These are phyloP conservation scores for Somion occarium DNA, from an alignment of 1,284 basidiomycete species.

Conservation along the genomic window DNA sequence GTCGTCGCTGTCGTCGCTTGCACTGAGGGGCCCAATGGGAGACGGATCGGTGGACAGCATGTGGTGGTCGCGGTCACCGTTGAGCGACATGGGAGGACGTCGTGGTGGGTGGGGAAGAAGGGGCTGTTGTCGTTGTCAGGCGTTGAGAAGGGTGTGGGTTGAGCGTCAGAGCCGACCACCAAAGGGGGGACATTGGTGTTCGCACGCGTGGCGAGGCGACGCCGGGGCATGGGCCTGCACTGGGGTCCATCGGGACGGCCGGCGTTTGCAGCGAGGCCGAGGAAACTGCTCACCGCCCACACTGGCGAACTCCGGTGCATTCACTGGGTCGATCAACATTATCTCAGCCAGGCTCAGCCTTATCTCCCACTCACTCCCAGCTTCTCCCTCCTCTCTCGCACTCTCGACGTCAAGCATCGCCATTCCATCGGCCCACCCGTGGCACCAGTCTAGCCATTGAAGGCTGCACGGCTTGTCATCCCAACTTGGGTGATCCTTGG, in stretches of 20 bases:
- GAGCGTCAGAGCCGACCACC: slow-evolving; percentile 31
- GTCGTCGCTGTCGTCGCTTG: slow-evolving; percentile 23
- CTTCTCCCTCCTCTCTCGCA: background rate
- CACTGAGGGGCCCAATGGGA: slow-evolving; percentile 18
- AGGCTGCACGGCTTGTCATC: background rate
- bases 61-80: slow-evolving; percentile 35
- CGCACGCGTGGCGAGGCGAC: slow-evolving; percentile 28
- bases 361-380: background rate
- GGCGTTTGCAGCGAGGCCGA: slow-evolving; percentile 5
- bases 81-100: slow-evolving; percentile 26
- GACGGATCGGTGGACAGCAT: slow-evolving; percentile 25
- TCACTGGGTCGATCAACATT: background rate
- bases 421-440: background rate
- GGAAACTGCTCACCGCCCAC: background rate
- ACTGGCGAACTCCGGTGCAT: background rate
- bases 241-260: slow-evolving; percentile 18
- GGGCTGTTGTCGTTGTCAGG: slow-evolving; percentile 28
- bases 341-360: background rate
- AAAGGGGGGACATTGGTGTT: slow-evolving; percentile 28
- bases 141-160: background rate
- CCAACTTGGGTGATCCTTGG: background rate
- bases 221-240: slow-evolving; percentile 10
- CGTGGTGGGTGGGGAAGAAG: slow-evolving; percentile 40
- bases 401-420: background rate
- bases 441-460: background rate